phyloP scores from a whole-genome alignment of 805 yeast genomes.

The Isabelozyma heimii region DNA sequence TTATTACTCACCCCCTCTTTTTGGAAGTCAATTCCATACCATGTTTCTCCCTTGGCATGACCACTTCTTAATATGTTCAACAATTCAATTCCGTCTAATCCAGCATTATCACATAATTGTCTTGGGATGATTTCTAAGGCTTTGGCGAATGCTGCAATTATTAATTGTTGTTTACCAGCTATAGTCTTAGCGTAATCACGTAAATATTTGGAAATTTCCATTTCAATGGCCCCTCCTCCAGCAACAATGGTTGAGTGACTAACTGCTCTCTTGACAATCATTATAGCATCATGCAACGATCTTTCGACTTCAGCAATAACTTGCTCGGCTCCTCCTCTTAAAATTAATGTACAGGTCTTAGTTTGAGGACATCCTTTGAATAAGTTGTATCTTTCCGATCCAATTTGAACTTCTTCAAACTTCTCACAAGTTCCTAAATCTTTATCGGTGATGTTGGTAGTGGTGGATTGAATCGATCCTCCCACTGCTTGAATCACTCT shows the following conservation, averaged over 20 bases:
- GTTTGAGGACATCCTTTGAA: slow-evolving; percentile 92
- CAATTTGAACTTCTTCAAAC: slow-evolving; percentile 94
- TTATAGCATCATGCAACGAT: slow-evolving; percentile 95
- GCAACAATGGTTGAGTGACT: slow-evolving; percentile 87
- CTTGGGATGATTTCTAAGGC: slow-evolving; percentile 96
- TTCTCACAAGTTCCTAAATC: slow-evolving; percentile 81
- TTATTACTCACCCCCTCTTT: slow-evolving; percentile 81
- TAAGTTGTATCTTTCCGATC: slow-evolving; percentile 90
- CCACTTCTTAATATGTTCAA: slow-evolving; percentile 87
- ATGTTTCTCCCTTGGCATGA: slow-evolving; percentile 88
- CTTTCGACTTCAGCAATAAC: slow-evolving; percentile 97
- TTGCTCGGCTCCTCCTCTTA: slow-evolving; percentile 98
- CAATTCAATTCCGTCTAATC: slow-evolving; percentile 94
- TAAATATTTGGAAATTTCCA: slow-evolving; percentile 88
- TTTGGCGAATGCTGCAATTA: slow-evolving; percentile 88
- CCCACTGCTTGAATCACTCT: slow-evolving; percentile 94
- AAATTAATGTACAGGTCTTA: slow-evolving; percentile 85
- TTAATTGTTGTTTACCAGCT: slow-evolving; percentile 94
- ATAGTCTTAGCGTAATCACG: slow-evolving; percentile 84
- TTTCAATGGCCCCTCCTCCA: slow-evolving; percentile 99
- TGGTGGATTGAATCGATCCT: slow-evolving; percentile 76
- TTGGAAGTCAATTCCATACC: slow-evolving; percentile 92
- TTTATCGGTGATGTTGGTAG: slow-evolving; percentile 62
- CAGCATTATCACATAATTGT: slow-evolving; percentile 98
- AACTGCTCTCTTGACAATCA: slow-evolving; percentile 95